Base-by-base conservation (phyloP, 768 basidiomycete species). In the Boletus sp. region DNA sequence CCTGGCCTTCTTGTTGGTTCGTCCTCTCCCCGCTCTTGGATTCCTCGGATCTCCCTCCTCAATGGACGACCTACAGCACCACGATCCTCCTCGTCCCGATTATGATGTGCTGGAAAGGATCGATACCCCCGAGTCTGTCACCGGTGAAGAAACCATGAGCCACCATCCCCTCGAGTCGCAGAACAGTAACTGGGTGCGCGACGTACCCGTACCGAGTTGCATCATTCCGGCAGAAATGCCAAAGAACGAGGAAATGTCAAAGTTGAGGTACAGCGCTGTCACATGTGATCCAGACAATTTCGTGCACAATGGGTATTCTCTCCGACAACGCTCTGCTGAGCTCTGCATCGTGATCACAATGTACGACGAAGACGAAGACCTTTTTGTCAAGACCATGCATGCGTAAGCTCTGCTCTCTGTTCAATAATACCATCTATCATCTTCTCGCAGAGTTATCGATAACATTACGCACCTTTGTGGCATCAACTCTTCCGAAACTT, bases 331-430 rank as follows among this genome's bases (percentile, higher is more conserved):
- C 52, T 80, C 86, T 52, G 96, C 94, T 9, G 94, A 96, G 73
- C 80, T 97, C 14, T 94, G 95, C 75, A 92, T 97, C 63, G 93
- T 95, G 41, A 91, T 96, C 85, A 96, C 94, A 44, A 95, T 96
- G 92, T 92, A 92, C 71, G 95, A 95, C 70, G 94, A 97, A 75
- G 91, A 92, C 67, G 89, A 92, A 67, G 77, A 86, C 9, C 76
- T 91, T 29, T 92, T 92, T 69, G 77, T 78, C 67, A 82, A 79
- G 67, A 94, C 91, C 11, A 92, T 94, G 89, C 91, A 92, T 63
- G 83, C 89, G 86, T 88, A 66, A 65, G 87, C 78, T 42, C 41
- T 24, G 5, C 20, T 50, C 42, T 54, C 40, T 6, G 12, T 52
- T 17, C 24, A 37, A 29, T 35, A 20, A 33, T 54, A 58, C 45